These are phyloP conservation scores for Solanum appendiculatum DNA, from an alignment of 257 asterid species.

Conservation along the genomic window DNA sequence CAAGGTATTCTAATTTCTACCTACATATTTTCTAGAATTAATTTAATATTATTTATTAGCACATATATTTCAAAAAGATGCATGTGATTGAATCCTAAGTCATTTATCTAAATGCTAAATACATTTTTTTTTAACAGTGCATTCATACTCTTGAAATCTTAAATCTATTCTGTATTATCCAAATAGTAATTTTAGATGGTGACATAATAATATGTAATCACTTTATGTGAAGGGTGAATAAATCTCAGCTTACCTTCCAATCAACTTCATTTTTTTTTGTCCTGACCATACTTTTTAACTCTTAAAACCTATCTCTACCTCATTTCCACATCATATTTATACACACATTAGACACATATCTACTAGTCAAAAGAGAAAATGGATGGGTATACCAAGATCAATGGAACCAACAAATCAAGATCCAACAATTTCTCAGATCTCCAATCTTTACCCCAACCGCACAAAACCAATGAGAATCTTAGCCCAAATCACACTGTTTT, in stretches of 20 bases:
- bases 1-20: too few species aligned
- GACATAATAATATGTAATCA: background rate
- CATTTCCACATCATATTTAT: background rate
- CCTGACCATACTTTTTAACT: background rate
- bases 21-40: too few species aligned
- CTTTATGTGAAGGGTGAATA: background rate
- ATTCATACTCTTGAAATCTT: background rate
- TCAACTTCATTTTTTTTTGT: conserved; percentile 1
- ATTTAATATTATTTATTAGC: too few species aligned
- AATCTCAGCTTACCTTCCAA: conserved; percentile 1
- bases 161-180: too few species aligned
- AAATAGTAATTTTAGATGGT: background rate
- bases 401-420: conserved; percentile 9
- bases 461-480: background rate
- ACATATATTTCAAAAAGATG: too few species aligned
- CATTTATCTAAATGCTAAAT: too few species aligned
- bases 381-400: conserved; percentile 23
- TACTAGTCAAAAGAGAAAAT: conserved; percentile 3
- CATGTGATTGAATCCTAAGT: too few species aligned
- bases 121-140: background rate
- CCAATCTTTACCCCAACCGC: background rate
- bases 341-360: background rate
- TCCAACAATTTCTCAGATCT: conserved; percentile 21
- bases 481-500: background rate
- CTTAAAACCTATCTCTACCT: background rate